Conservation (phyloP, 257 asterid species). For the Solanum gandarillasii region DNA sequence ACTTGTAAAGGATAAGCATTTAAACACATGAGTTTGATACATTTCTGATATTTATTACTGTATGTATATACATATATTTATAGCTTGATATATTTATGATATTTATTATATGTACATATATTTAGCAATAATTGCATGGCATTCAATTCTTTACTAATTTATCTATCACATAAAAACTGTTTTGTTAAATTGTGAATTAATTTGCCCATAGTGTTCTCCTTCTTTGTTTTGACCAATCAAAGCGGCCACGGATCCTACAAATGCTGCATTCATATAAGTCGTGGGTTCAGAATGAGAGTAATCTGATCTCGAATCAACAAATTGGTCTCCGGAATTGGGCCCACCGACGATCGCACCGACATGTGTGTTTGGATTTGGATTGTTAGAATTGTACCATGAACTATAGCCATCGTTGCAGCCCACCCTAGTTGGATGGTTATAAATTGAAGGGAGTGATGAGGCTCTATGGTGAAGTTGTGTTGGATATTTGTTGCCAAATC, state of each 20-base stretch:
- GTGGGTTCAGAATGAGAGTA: slow-evolving; percentile 56
- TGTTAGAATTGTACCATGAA: slow-evolving; percentile 27
- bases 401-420: slow-evolving; percentile 41
- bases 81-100: not conserved
- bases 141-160: not conserved
- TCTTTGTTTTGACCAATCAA: slow-evolving; percentile 16
- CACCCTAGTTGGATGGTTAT: slow-evolving; percentile 17
- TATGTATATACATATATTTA: not conserved
- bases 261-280: slow-evolving; percentile 69
- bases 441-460: slow-evolving; percentile 63
- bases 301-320: slow-evolving; percentile 45
- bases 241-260: slow-evolving; percentile 50
- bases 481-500: slow-evolving; percentile 36
- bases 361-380: slow-evolving; percentile 58
- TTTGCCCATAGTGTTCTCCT: not conserved
- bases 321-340: slow-evolving; percentile 42
- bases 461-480: slow-evolving; percentile 65
- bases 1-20: not conserved
- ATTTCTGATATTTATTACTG: not conserved
- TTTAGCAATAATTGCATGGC: not conserved
- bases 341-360: slow-evolving; percentile 75
- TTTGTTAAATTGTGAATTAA: not conserved
- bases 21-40: not conserved
- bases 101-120: not conserved
- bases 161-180: not conserved